phyloP scores from a whole-genome alignment of 768 basidiomycete species.

The Amyloporia xantha region DNA sequence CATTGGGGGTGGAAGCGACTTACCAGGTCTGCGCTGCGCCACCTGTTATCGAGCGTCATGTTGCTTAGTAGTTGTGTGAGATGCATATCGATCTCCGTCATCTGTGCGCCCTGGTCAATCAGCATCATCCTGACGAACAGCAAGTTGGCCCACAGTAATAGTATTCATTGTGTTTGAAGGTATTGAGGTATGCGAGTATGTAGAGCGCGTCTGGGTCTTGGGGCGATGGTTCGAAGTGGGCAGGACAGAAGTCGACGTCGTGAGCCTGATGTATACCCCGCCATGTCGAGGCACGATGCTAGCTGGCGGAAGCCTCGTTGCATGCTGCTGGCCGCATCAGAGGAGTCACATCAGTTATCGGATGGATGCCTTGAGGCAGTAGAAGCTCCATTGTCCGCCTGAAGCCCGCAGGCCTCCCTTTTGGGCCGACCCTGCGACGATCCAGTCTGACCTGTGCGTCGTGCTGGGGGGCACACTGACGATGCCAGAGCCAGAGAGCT shows the following conservation, averaged over 20 bases:
- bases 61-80: conserved; percentile 18
- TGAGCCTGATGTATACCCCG: neutral
- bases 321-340: conserved; percentile 1
- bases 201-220: neutral
- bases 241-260: neutral
- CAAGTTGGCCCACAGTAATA: too few relatives aligned
- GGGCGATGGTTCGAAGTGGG: neutral
- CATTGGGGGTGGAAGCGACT: conserved; percentile 6
- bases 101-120: neutral
- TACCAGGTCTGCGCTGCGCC: conserved; percentile 16
- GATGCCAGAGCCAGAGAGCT: too few relatives aligned
- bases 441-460: too few relatives aligned
- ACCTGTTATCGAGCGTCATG: conserved; percentile 16
- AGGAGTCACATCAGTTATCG: conserved; percentile 2
- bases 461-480: too few relatives aligned
- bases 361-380: conserved; percentile 1
- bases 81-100: conserved; percentile 21
- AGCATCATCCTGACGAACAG: neutral
- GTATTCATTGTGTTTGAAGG: too few relatives aligned
- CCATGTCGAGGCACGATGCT: neutral
- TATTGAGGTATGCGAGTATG: too few relatives aligned
- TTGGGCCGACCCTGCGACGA: too few relatives aligned
- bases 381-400: too few relatives aligned
- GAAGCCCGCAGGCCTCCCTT: too few relatives aligned
- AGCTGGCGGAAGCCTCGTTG: neutral